Conservation (phyloP, 192 early-diverging fungal species). For the Linnemannia zychae region DNA sequence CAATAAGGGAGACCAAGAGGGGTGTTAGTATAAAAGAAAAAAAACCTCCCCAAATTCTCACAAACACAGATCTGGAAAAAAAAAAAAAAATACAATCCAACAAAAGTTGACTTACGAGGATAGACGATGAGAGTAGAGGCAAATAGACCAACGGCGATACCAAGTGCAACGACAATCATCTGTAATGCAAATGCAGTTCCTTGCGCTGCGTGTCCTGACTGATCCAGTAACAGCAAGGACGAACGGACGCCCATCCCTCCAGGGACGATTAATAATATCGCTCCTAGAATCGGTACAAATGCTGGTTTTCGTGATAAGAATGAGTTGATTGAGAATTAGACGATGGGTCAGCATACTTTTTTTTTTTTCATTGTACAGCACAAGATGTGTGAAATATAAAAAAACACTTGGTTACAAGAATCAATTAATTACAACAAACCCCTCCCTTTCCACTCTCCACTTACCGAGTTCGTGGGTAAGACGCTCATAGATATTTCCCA, state of each 20-base stretch:
- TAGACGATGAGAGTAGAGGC: slow-evolving; percentile 53
- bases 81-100: slow-evolving; percentile 3
- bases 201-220: slow-evolving; percentile 40
- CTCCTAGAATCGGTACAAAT: slow-evolving; percentile 58
- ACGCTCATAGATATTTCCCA: slow-evolving; percentile 57
- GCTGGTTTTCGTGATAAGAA: no score
- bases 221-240: slow-evolving; percentile 39
- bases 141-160: slow-evolving; percentile 61
- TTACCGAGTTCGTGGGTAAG: slow-evolving; percentile 60
- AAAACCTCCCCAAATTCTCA: slow-evolving; percentile 5
- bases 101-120: slow-evolving; percentile 35
- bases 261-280: slow-evolving; percentile 57
- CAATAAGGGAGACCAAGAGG: no score
- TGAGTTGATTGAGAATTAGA: no score
- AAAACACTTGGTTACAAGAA: no score
- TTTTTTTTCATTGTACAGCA: no score
- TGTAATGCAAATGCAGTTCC: slow-evolving; percentile 56
- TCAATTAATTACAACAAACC: no score
- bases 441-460: background rate
- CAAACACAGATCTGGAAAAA: slow-evolving; percentile 29
- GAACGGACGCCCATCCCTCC: slow-evolving; percentile 60
- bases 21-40: slow-evolving; percentile 41
- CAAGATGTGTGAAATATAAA: no score
- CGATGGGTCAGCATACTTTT: no score
- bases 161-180: slow-evolving; percentile 59